A percentile compares a stretch with the other conserved stretches of the same genome.
These are phyloP conservation scores for Scytalidium sp. DNA, from an alignment of 2,329 filamentous ascomycete genomes.

Conservation along the genomic window DNA sequence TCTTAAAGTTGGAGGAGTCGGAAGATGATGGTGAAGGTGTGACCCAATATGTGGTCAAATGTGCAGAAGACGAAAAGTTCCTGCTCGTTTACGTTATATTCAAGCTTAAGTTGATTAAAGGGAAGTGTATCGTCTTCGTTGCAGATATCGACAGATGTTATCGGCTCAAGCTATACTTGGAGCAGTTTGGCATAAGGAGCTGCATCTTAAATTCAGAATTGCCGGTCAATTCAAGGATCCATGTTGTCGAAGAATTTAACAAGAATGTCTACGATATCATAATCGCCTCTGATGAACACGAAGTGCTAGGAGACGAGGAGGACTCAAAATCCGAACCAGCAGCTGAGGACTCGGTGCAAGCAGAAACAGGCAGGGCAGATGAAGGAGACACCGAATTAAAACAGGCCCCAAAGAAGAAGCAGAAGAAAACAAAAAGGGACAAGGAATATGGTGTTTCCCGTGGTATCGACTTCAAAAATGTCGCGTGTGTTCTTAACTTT, in stretches of 20 bases:
- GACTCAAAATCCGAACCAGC: conserved; percentile 13
- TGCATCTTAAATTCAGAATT: conserved; percentile 93
- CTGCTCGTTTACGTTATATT: conserved; percentile 90
- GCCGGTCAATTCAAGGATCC: conserved; percentile 86
- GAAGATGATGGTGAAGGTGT: conserved; percentile 75
- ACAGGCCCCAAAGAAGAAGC: conserved; percentile 58
- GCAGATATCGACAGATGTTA: conserved; percentile 88
- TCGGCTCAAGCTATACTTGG: conserved; percentile 88
- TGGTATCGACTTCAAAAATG: conserved; percentile 95
- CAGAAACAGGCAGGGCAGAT: conserved; percentile 33
- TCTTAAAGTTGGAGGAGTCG: conserved; percentile 79
- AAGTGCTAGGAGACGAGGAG: conserved; percentile 68
- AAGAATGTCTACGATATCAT: conserved; percentile 96
- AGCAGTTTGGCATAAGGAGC: conserved; percentile 93
- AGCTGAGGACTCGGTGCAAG: conserved; percentile 28
- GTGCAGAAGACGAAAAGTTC: conserved; percentile 97
- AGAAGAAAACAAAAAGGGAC: conserved; percentile 63
- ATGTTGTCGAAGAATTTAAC: conserved; percentile 97
- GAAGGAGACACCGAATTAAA: conserved; percentile 26
- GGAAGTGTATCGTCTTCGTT: conserved; percentile 84
- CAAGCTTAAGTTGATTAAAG: conserved; percentile 89
- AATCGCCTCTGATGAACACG: conserved; percentile 90
- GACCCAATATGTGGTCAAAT: conserved; percentile 85
- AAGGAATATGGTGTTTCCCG: conserved; percentile 94
- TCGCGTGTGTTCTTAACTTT: conserved; percentile 94